Evolutionary conservation across 768 basidiomycete genomes (phyloP).

Genomic region (Sarcomyxa edulis): DNA sequence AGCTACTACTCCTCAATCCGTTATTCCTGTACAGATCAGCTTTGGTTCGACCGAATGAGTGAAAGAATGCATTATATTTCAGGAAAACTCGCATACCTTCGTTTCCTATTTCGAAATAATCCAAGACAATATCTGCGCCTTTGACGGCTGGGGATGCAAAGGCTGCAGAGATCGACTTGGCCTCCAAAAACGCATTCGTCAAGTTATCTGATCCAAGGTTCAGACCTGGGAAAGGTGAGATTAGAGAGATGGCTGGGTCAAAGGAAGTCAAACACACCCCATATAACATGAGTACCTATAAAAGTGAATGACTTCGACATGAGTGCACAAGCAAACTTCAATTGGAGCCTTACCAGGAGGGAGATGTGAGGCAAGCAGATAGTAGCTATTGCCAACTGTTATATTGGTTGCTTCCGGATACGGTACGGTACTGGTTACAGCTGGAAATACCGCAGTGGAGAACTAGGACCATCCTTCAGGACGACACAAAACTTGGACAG

Average conservation of each 20-base stretch:
- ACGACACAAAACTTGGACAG: background rate
- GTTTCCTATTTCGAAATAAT: conserved; percentile 60
- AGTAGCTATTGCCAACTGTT: conserved; percentile 53
- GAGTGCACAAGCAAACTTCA: conserved; percentile 1
- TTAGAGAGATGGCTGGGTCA: no score
- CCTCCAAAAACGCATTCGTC: conserved; percentile 42
- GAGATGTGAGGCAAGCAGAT: conserved; percentile 45
- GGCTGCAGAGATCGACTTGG: conserved; percentile 40
- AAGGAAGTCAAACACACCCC: no score
- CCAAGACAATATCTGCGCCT: conserved; percentile 38
- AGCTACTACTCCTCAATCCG: conserved; percentile 32
- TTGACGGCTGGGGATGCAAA: conserved; percentile 37
- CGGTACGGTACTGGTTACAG: conserved; percentile 41
- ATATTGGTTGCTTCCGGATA: conserved; percentile 66
- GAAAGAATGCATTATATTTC: no score
- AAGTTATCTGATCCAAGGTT: conserved; percentile 55
- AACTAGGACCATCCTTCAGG: background rate
- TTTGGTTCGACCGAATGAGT: no score
- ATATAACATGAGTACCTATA: conserved; percentile 55
- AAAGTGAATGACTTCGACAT: background rate
- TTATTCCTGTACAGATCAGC: conserved; percentile 49
- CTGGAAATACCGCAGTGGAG: conserved; percentile 43
- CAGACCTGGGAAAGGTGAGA: no score
- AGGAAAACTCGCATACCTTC: no score
- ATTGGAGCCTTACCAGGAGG: conserved; percentile 32